Conservation (phyloP, 345 rosid genomes). For the Rhizophora mangle region DNA sequence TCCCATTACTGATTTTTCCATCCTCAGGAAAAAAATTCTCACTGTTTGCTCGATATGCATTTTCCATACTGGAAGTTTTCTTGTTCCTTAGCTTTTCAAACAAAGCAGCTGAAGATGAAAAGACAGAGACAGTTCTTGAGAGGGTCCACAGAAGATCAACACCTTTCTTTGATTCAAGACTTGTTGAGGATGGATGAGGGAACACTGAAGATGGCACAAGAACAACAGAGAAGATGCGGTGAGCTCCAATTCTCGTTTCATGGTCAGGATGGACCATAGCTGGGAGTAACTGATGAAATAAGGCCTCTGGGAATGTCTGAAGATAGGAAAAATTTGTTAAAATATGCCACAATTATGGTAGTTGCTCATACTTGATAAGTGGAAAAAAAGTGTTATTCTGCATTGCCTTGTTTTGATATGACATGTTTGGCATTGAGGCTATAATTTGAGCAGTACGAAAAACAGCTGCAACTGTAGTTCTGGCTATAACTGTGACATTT, state of each 20-base stretch:
- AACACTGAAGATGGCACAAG: conserved; percentile 85
- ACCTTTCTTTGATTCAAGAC: conserved; percentile 45
- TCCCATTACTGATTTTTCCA: conserved; percentile 37
- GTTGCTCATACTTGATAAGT: conserved; percentile 8
- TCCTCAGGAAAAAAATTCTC: conserved; percentile 31
- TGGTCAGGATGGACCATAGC: conserved; percentile 96
- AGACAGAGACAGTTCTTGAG: conserved; percentile 87
- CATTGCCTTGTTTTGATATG: conserved; percentile 78
- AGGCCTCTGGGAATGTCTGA: conserved; percentile 87
- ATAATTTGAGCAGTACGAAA: conserved; percentile 88
- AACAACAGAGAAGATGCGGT: conserved; percentile 86
- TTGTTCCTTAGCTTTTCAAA: conserved; percentile 78
- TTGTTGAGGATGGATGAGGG: conserved; percentile 48
- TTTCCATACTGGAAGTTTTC: conserved; percentile 39
- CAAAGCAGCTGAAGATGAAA: conserved; percentile 97
- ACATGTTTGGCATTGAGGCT: conserved; percentile 73
- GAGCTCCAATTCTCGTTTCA: conserved; percentile 84
- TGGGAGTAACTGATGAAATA: conserved; percentile 88
- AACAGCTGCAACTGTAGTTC: conserved; percentile 70
- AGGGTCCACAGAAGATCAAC: conserved; percentile 62
- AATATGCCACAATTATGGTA: conserved; percentile 4
- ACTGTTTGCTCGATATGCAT: conserved; percentile 31
- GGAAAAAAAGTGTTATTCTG: background rate
- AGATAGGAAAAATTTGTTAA: conserved; percentile 7
- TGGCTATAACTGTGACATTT: conserved; percentile 58